Evolutionary conservation across 805 yeast genomes (phyloP).

Genomic region (Dipodascus albidus): DNA sequence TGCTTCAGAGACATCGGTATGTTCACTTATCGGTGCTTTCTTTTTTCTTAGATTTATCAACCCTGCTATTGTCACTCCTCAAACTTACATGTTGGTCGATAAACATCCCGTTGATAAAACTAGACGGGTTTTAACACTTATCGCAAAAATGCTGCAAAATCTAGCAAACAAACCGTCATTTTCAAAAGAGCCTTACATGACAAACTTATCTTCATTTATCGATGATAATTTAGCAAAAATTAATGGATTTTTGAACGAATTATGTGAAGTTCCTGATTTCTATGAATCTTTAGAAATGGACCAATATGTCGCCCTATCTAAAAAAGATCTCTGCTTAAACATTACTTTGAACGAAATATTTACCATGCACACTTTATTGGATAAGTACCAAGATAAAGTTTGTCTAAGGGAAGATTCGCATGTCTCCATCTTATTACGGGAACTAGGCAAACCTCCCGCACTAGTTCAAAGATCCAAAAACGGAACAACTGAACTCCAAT

Average conservation of each 20-base stretch:
- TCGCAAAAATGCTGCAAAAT: constrained; percentile 77
- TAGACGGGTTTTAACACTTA: constrained; percentile 58
- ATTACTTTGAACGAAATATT: constrained; percentile 26
- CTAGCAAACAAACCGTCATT: constrained; percentile 74
- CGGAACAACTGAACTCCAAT: constrained; percentile 22
- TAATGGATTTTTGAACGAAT: constrained; percentile 22
- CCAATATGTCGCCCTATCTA: constrained; percentile 28
- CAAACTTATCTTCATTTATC: constrained; percentile 18
- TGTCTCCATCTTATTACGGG: constrained; percentile 18
- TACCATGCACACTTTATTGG: constrained; percentile 26
- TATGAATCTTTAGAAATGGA: constrained; percentile 29
- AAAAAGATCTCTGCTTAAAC: constrained; percentile 22
- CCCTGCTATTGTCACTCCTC: constrained; percentile 88
- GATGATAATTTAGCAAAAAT: constrained; percentile 21
- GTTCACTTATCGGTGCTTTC: constrained; percentile 62
- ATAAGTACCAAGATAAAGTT: constrained; percentile 18
- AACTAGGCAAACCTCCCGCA: constrained; percentile 23
- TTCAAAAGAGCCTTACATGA: constrained; percentile 37
- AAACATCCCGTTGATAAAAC: constrained; percentile 28
- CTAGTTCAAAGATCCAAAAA: constrained; percentile 21
- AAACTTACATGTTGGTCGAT: constrained; percentile 34
- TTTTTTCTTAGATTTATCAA: constrained; percentile 70
- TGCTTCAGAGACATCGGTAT: constrained; percentile 29
- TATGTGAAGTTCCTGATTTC: constrained; percentile 31
- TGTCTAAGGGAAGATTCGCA: constrained; percentile 11